Percentiles rank a stretch among this genome's conserved stretches.
Conservation (phyloP, 2,329 filamentous ascomycete species). For the Calonectria ilicicola region DNA sequence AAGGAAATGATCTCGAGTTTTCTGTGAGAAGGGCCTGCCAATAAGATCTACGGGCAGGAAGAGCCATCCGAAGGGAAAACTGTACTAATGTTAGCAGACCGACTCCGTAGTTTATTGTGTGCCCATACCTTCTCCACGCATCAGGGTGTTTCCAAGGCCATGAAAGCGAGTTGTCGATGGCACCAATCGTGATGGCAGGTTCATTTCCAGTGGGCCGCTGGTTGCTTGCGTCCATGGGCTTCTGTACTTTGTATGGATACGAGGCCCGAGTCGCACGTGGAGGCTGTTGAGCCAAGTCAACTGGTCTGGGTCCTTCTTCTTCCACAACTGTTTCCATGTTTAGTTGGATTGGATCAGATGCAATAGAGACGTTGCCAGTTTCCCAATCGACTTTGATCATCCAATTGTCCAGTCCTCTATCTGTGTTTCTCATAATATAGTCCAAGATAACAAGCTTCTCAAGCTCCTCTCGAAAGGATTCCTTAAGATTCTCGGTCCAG, state of each 20-base stretch:
- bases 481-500: conserved; percentile 91
- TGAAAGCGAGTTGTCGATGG: conserved; percentile 97
- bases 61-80: conserved; percentile 98
- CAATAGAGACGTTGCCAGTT: conserved; percentile 84
- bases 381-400: conserved; percentile 98
- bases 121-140: conserved; percentile 73
- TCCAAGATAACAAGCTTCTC: conserved; percentile 98
- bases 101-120: neutral
- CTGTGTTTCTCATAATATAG: conserved; percentile 99
- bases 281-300: conserved; percentile 61
- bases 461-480: conserved; percentile 92
- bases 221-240: conserved; percentile 84
- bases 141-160: conserved; percentile 99
- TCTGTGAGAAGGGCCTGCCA: conserved; percentile 94
- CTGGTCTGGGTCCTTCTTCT: conserved; percentile 69
- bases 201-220: conserved; percentile 57
- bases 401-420: conserved; percentile 97
- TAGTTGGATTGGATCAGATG: conserved; percentile 81
- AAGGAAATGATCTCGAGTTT: conserved; percentile 94
- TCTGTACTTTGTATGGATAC: conserved; percentile 80
- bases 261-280: conserved; percentile 57
- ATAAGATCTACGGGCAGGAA: conserved; percentile 97
- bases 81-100: conserved; percentile 53
- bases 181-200: conserved; percentile 81
- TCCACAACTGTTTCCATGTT: conserved; percentile 65